These are phyloP conservation scores for Coccomyxa subellipsoidea DNA, from an alignment of 163 green algal genomes.

Conservation along the genomic window DNA sequence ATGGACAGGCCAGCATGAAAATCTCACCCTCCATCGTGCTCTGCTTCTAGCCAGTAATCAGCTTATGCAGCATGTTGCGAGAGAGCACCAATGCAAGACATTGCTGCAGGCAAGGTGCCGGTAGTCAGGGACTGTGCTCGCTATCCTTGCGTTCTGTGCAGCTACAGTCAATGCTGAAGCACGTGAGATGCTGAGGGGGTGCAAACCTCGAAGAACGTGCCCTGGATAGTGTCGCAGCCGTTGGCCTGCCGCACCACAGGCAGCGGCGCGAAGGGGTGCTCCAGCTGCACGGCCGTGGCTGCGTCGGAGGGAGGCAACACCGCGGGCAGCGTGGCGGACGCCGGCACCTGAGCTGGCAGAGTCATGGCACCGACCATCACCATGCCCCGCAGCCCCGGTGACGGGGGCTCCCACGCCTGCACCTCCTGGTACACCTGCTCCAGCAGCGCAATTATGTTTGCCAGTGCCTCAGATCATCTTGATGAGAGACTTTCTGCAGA, in stretches of 20 bases:
- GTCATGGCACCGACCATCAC: slow-evolving; percentile 12
- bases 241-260: slow-evolving; percentile 1
- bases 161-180: too few relatives aligned
- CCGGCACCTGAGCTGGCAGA: slow-evolving; percentile 19
- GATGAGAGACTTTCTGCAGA: too few relatives aligned
- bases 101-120: too few relatives aligned
- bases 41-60: too few relatives aligned
- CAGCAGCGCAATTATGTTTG: too few relatives aligned
- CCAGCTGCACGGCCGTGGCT: not conserved
- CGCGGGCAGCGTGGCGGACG: slow-evolving; percentile 14
- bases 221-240: not conserved
- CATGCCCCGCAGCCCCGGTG: slow-evolving; percentile 23
- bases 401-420: slow-evolving; percentile 40
- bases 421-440: slow-evolving; percentile 53
- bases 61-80: not conserved
- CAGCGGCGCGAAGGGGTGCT: not conserved
- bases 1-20: too few relatives aligned
- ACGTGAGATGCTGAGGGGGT: too few relatives aligned
- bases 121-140: too few relatives aligned
- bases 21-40: too few relatives aligned
- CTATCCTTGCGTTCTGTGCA: too few relatives aligned
- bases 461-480: too few relatives aligned
- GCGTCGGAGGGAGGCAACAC: not conserved
- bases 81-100: too few relatives aligned
- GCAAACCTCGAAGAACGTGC: slow-evolving; percentile 11